phyloP scores from a whole-genome alignment of 106 monocot species.

The Platanthera zijinensis region DNA sequence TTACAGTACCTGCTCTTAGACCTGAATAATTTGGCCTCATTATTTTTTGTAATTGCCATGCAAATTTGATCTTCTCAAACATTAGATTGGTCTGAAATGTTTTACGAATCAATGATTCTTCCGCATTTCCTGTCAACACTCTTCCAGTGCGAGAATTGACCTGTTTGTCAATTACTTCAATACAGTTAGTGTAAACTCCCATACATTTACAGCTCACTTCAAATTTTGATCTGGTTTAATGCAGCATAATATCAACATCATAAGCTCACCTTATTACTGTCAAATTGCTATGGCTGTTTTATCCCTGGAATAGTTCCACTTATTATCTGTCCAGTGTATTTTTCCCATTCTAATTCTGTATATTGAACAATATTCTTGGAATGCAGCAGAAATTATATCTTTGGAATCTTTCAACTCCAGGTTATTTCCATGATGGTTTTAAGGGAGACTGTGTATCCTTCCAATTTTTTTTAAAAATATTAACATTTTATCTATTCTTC shows the following conservation, averaged over 20 bases:
- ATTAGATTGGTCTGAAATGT: neutral
- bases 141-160: neutral
- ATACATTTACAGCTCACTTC: neutral
- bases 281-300: neutral
- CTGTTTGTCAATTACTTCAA: neutral
- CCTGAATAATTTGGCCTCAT: neutral
- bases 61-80: neutral
- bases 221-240: neutral
- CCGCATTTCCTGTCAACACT: neutral
- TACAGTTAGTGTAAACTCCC: no score
- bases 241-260: neutral
- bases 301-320: neutral
- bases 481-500: neutral
- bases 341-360: neutral
- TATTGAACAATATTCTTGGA: slow-evolving; percentile 18
- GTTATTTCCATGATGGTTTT: slow-evolving; percentile 83
- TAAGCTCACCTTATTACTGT: neutral
- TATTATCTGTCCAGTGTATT: neutral
- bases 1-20: neutral
- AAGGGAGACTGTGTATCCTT: slow-evolving; percentile 91
- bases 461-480: neutral
- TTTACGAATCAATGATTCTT: neutral
- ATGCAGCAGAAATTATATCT: slow-evolving; percentile 33
- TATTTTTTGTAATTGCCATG: neutral
- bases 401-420: slow-evolving; percentile 66